Evolutionary conservation across 495 filamentous ascomycete species (phyloP).

Genomic region (Neurospora hispaniola): DNA sequence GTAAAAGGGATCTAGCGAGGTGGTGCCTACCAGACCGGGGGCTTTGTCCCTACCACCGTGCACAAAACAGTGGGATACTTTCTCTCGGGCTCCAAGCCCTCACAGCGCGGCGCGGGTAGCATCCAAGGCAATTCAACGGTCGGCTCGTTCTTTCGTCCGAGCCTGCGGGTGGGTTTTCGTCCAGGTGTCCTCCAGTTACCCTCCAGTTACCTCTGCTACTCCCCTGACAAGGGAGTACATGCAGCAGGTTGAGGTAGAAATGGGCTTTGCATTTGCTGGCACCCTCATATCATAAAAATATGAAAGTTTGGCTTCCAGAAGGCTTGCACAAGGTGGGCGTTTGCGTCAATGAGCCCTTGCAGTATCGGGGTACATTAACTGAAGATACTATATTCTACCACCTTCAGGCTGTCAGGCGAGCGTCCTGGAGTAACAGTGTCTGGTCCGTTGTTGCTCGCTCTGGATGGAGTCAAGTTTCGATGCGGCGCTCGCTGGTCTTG

Average conservation of each 20-base stretch:
- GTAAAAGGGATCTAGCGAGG: background rate
- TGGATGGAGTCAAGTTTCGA: too few species aligned
- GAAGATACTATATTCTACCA: too few species aligned
- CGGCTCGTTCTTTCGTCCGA: slow-evolving; percentile 28
- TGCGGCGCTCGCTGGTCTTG: too few species aligned
- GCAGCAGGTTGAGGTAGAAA: background rate
- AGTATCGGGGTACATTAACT: too few species aligned
- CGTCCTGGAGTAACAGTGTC: too few species aligned
- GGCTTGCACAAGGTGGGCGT: background rate
- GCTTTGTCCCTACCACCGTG: background rate
- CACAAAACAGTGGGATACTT: slow-evolving; percentile 1
- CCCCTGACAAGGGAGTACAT: background rate
- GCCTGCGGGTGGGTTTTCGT: slow-evolving; percentile 7
- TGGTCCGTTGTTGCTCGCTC: too few species aligned
- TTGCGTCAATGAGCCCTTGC: too few species aligned
- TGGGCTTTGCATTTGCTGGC: background rate
- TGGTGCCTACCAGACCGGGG: background rate
- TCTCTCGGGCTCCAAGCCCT: slow-evolving; percentile 9
- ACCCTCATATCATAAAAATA: background rate
- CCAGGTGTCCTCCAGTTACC: background rate
- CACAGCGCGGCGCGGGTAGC: slow-evolving; percentile 1
- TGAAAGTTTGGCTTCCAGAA: background rate
- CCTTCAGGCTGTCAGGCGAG: too few species aligned
- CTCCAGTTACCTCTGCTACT: background rate
- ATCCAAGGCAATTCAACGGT: slow-evolving; percentile 13